phyloP scores from a whole-genome alignment of 2,329 filamentous ascomycete genomes.

The Alternaria brassicae region DNA sequence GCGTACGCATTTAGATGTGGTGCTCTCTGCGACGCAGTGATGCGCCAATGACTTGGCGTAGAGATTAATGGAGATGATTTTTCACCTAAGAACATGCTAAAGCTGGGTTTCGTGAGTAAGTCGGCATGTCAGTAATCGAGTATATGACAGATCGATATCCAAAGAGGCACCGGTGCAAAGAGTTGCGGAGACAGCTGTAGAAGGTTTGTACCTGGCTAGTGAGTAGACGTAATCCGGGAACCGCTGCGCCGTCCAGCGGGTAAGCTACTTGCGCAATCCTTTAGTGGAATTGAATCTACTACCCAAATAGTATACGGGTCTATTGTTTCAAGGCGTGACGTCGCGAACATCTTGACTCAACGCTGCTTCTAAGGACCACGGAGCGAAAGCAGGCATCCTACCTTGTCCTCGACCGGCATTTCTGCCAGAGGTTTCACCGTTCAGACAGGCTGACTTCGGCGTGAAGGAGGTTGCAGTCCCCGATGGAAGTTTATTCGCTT shows the following conservation, averaged over 20 bases:
- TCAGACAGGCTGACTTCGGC: slow-evolving; percentile 14
- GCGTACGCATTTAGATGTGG: background rate
- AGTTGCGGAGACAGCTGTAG: background rate
- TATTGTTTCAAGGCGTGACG: slow-evolving; percentile 7
- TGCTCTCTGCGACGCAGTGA: background rate
- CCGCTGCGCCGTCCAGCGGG: background rate
- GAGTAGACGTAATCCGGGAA: background rate
- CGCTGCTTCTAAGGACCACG: background rate
- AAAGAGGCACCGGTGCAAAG: background rate
- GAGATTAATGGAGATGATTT: background rate
- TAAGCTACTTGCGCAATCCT: background rate
- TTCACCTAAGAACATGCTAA: background rate
- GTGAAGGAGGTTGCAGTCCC: slow-evolving; percentile 16
- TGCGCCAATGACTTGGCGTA: background rate
- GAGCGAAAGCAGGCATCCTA: background rate
- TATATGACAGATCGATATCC: background rate
- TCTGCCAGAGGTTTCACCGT: background rate
- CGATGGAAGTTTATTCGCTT: slow-evolving; percentile 11
- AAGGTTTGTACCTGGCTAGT: background rate
- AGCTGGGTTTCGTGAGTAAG: background rate
- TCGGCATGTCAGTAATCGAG: background rate
- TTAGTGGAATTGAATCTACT: background rate
- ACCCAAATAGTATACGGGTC: background rate
- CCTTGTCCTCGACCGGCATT: background rate
- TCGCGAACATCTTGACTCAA: background rate